These are phyloP conservation scores for Pouteria glomerata DNA, from an alignment of 148 eudicot genomes.

Conservation along the genomic window DNA sequence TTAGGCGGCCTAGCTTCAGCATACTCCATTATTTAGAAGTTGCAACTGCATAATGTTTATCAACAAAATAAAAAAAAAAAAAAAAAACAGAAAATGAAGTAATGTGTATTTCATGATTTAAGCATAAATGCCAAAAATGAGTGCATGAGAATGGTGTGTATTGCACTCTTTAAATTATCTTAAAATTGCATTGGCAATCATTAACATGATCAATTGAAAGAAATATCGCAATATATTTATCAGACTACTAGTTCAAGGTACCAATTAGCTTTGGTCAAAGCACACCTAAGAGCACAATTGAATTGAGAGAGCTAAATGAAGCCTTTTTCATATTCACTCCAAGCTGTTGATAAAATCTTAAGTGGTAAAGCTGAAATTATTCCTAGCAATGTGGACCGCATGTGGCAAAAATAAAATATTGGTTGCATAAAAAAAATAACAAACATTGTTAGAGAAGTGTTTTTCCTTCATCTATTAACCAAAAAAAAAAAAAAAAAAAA, in stretches of 20 bases:
- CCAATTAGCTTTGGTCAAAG: neutral
- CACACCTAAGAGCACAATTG: neutral
- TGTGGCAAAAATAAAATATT: neutral
- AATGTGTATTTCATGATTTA: neutral
- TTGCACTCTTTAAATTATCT: neutral
- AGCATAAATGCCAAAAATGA: neutral
- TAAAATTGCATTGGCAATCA: neutral
- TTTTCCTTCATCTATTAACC: no score
- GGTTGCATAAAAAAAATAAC: neutral
- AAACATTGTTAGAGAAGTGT: neutral
- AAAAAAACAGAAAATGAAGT: no score
- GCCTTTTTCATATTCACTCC: neutral
- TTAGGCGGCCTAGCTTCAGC: neutral
- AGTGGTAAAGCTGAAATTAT: neutral
- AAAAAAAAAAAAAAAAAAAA: no score
- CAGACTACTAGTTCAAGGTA: neutral
- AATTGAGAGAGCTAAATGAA: neutral
- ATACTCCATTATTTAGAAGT: neutral
- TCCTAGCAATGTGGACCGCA: neutral
- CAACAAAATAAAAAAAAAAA: no score
- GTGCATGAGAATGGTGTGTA: neutral
- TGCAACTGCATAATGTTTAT: no score
- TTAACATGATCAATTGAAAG: neutral
- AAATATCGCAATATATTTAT: neutral
- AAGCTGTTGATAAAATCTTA: neutral